Base-by-base conservation (phyloP, 306 rosid genomes). In the Cicer bijugum region DNA sequence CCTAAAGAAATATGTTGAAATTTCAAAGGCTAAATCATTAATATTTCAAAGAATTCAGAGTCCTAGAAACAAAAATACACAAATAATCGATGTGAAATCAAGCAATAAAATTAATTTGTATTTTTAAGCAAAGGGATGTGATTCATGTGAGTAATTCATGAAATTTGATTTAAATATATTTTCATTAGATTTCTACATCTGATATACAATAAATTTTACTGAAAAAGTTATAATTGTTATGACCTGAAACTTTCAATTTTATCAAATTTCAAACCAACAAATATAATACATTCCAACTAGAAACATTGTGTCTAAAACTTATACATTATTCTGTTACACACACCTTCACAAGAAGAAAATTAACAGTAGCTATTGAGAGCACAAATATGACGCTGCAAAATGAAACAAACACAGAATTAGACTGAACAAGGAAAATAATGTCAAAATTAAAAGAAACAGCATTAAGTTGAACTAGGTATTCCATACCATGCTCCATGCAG, bases 401-500 rank as follows among this genome's bases (percentile, higher is more conserved):
- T 75, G 72, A 59, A 50, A 74, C 39, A 67, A 64, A 68, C 77
- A n/a, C 56, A 58, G 42, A 20, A 62, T 83, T 62, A 58, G 78
- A 67, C 35, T 2, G 4, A 42, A 44, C 17, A 77, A 66, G 15
- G 65, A 53, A 61, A 79, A 64, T 40, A 72, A 62, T 23, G 72
- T 47, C 68, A 80, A 39, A 14, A 74, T 53, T 63, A 42, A 64
- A 19, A 72, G 55, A 74, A 47, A 77, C 48, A 48, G 69, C 28
- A 55, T 64, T 12, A 59, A 45, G 58, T 50, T 67, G 57, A 83
- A 69, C 23, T 63, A 7, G 14, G 66, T 33, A 78, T 2, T 15
- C 40, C 52, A 14, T 89, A 91, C 98, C 97, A 94, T 65, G 96
- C 95, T 75, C 96, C 96, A 80, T 94, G 98, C 67, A 94, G 95